Base-by-base conservation (phyloP, 2,329 filamentous ascomycete genomes). In the Calonectria honghensis region DNA sequence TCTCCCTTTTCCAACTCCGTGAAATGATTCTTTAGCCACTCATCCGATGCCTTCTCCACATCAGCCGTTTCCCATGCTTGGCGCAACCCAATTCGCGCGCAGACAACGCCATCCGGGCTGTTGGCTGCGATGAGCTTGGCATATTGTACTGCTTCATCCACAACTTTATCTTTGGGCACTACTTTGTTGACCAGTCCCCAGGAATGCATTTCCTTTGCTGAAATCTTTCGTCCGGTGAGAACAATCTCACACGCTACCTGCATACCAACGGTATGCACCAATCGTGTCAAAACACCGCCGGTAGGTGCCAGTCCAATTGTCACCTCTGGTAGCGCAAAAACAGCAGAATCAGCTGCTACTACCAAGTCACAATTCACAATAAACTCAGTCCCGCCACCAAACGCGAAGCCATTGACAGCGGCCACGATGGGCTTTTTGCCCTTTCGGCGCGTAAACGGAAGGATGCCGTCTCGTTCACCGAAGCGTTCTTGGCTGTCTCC, bases 371-470 rank as follows among this genome's bases (percentile, higher is more conserved):
- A 90, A 48, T 88, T 88, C 59, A 90, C 81, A 29, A 86, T 85
- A 79, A 90, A 89, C 82, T 91, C 89, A 75, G 90, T 90, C 0
- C 89, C 89, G 4, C 89, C 89, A 0, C 89, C 89, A 74, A 90
- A 83, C 1, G 88, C 88, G 76, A 88, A 86, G 0, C 90, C 90
- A 81, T 91, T 91, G 4, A 91, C 88, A 9, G 90, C 90, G 6
- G 89, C 89, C 79, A 91, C 88, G 48, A 91, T 85, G 1, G 90
- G 89, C 81, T 91, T 91, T 84, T 90, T 91, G 1, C 91, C 91
- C 41, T 81, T 82, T 29, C 91, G 85, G 66, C 89, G 85, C 64
- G 88, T 90, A 68, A 76, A 68, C 2, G 75, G 75, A 16, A 35
- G 74, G 48, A 41, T 48, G 13, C 59, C 65, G 27, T 68, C 27